Evolutionary conservation across 2,329 filamentous ascomycete species (phyloP).

Genomic region (Epichloe glyceriae): DNA sequence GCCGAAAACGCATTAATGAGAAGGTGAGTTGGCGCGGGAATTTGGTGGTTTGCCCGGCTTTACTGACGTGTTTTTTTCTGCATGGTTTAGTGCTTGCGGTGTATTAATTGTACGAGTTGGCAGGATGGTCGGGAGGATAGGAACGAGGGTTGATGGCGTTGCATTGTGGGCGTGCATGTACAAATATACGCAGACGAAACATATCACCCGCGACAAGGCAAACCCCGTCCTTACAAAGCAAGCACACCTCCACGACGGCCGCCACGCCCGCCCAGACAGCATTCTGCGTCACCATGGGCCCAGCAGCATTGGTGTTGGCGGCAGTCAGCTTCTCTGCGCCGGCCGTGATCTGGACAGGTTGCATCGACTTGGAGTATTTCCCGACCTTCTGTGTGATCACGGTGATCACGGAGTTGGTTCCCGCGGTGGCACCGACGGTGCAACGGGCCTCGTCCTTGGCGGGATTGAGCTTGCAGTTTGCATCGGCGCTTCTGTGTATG

Average conservation of each 20-base stretch:
- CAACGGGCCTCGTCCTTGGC: conserved; percentile 14
- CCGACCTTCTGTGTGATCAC: no score
- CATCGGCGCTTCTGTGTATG: conserved; percentile 8
- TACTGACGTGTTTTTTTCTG: background rate
- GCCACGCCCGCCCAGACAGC: conserved; percentile 23
- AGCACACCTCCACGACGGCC: conserved; percentile 21
- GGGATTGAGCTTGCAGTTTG: conserved; percentile 15
- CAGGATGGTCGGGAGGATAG: conserved; percentile 35
- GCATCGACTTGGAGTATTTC: conserved; percentile 10
- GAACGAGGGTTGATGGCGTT: background rate
- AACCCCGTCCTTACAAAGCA: conserved; percentile 15
- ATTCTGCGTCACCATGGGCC: conserved; percentile 20
- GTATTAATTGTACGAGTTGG: conserved; percentile 39
- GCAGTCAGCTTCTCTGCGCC: conserved; percentile 23
- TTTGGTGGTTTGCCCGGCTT: no score
- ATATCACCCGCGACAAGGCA: background rate
- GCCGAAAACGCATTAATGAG: conserved; percentile 47
- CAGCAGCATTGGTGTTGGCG: conserved; percentile 13
- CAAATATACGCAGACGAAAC: background rate
- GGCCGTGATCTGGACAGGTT: conserved; percentile 24
- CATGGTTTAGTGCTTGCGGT: conserved; percentile 25
- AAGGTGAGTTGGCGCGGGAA: conserved; percentile 32
- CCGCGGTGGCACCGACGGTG: conserved; percentile 6
- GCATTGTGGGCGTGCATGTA: background rate
- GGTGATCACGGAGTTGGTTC: background rate